phyloP scores from a whole-genome alignment of 2,329 filamentous ascomycete species.

The Neonectria sp. region DNA sequence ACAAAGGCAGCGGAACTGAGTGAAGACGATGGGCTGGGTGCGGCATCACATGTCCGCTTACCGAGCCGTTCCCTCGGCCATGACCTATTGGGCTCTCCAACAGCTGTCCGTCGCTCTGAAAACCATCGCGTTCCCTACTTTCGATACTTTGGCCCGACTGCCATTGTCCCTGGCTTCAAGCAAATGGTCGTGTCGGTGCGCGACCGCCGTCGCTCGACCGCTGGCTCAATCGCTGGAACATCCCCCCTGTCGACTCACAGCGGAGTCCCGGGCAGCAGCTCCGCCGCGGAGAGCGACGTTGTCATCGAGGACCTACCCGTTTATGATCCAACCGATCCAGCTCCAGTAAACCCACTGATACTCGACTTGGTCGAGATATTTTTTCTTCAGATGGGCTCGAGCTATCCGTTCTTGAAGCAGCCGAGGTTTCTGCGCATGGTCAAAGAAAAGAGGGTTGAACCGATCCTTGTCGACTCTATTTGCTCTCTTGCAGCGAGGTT shows the following conservation, averaged over 20 bases:
- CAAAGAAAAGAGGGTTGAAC: constrained; percentile 84
- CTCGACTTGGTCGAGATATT: constrained; percentile 84
- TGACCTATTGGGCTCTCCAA: constrained; percentile 54
- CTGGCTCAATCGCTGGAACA: constrained; percentile 69
- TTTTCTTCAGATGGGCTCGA: constrained; percentile 86
- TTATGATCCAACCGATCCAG: constrained; percentile 81
- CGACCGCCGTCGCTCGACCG: constrained; percentile 73
- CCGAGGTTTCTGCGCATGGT: constrained; percentile 82
- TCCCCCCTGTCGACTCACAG: constrained; percentile 63
- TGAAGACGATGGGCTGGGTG: constrained; percentile 21
- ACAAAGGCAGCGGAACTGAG: constrained; percentile 27
- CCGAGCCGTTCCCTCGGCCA: constrained; percentile 34
- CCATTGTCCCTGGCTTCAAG: constrained; percentile 92
- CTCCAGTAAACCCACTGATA: constrained; percentile 82
- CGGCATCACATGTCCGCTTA: constrained; percentile 26
- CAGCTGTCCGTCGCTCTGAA: constrained; percentile 65
- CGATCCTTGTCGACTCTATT: constrained; percentile 89
- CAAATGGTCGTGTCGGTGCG: constrained; percentile 89
- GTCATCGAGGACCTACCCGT: constrained; percentile 73
- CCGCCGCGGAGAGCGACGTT: constrained; percentile 61
- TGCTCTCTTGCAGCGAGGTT: constrained; percentile 88
- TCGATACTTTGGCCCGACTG: constrained; percentile 90
- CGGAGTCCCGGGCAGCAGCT: constrained; percentile 55
- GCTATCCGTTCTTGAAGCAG: constrained; percentile 85
- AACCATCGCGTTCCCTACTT: constrained; percentile 87